These are phyloP conservation scores for Fusarium nygamai DNA, from an alignment of 2,329 filamentous ascomycete genomes.

Conservation along the genomic window DNA sequence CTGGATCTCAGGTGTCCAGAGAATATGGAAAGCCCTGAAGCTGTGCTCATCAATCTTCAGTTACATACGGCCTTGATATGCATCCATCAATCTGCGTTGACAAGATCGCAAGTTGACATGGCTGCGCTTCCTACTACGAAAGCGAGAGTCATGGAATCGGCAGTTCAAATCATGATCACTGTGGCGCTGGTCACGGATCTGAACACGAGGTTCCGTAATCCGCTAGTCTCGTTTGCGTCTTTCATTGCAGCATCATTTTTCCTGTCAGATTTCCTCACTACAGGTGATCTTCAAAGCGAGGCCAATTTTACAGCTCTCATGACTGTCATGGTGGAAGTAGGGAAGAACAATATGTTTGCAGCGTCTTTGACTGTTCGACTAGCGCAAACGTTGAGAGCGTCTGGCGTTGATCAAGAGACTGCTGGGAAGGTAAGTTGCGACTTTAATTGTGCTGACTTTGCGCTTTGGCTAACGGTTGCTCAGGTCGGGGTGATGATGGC, in stretches of 20 bases:
- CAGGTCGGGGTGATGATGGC: conserved; percentile 18
- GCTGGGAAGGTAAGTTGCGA: conserved; percentile 13
- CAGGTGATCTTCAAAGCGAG: conserved; percentile 10
- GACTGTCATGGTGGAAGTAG: conserved; percentile 63
- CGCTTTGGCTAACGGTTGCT: background rate
- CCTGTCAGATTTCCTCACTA: background rate
- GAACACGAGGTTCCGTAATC: conserved; percentile 18
- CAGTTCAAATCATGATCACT: conserved; percentile 29
- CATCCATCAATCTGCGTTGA: conserved; percentile 8
- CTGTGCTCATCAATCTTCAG: conserved; percentile 31
- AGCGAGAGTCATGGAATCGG: conserved; percentile 10
- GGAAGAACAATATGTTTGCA: conserved; percentile 40
- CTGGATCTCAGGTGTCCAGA: conserved; percentile 22
- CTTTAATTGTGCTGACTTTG: accelerated
- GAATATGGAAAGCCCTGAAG: conserved; percentile 20
- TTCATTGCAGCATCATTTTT: conserved; percentile 31
- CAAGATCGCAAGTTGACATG: conserved; percentile 23
- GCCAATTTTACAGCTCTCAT: conserved; percentile 73
- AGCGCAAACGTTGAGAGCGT: conserved; percentile 71
- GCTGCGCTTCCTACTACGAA: conserved; percentile 5
- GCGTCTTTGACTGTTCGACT: conserved; percentile 67
- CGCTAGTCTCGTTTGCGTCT: conserved; percentile 12
- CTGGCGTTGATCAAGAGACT: conserved; percentile 12
- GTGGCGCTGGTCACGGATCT: conserved; percentile 26
- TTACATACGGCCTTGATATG: conserved; percentile 29